These are phyloP conservation scores for Pseudogymnoascus sp. DNA, from an alignment of 2,329 filamentous ascomycete genomes.

Conservation along the genomic window DNA sequence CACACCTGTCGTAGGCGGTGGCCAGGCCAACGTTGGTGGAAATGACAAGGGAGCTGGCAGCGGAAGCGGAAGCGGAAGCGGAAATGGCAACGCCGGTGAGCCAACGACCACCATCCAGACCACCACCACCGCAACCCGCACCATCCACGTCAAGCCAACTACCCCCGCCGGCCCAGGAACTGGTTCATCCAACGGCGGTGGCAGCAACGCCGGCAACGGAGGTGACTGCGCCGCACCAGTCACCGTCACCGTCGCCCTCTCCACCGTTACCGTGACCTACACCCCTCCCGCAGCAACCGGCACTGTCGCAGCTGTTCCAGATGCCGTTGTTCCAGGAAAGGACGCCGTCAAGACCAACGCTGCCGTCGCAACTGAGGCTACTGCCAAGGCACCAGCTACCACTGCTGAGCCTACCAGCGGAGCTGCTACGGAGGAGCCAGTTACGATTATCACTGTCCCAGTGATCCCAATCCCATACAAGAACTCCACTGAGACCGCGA, in stretches of 20 bases:
- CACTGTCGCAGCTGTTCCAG: neutral
- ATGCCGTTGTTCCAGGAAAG: neutral
- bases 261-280: constrained; percentile 4
- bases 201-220: neutral
- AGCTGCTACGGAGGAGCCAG: neutral
- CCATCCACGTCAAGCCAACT: neutral
- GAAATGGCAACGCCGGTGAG: neutral
- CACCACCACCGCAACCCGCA: constrained; percentile 1
- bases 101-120: neutral
- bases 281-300: neutral
- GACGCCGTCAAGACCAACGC: neutral
- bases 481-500: neutral
- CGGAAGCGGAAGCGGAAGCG: neutral
- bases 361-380: neutral
- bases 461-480: constrained; percentile 2
- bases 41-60: neutral
- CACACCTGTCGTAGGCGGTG: neutral
- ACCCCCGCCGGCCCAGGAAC: neutral
- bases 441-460: neutral
- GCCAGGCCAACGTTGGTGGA: neutral
- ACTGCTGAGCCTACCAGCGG: neutral
- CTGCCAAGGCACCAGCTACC: neutral
- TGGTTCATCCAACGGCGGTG: neutral
- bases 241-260: constrained; percentile 5
- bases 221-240: neutral